phyloP scores from a whole-genome alignment of 164 flowering plant genomes.

The Tinospora cordifolia region DNA sequence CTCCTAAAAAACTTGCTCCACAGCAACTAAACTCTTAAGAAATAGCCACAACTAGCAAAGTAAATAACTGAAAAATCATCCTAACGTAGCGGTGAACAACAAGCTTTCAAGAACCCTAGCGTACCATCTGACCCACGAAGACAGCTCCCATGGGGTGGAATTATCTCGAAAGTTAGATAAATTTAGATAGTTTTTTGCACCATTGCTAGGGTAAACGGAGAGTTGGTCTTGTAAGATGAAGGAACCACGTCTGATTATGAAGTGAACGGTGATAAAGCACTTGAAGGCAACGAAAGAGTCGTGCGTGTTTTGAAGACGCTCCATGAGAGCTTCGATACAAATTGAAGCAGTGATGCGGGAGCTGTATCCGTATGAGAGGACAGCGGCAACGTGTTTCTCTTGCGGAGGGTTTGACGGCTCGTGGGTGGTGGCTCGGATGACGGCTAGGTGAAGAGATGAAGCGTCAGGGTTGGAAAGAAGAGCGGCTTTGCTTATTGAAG shows the following conservation, averaged over 20 bases:
- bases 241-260: slow-evolving; percentile 41
- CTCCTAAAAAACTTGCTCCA: no score
- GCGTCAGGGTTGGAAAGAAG: slow-evolving; percentile 31
- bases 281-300: slow-evolving; percentile 55
- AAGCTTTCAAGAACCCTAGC: slow-evolving; percentile 45
- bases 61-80: no score
- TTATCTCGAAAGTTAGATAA: slow-evolving; percentile 50
- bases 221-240: slow-evolving; percentile 64
- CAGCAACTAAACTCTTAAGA: no score
- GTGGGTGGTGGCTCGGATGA: slow-evolving; percentile 75
- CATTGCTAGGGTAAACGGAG: slow-evolving; percentile 48
- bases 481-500: slow-evolving; percentile 59
- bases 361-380: slow-evolving; percentile 44
- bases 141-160: slow-evolving; percentile 35
- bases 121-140: slow-evolving; percentile 66
- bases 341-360: slow-evolving; percentile 49
- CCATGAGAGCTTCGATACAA: slow-evolving; percentile 44
- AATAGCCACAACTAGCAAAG: no score
- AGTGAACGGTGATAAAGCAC: slow-evolving; percentile 47
- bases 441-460: slow-evolving; percentile 31
- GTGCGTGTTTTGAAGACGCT: slow-evolving; percentile 52
- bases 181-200: slow-evolving; percentile 63
- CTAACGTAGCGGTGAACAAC: no score
- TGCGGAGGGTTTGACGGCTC: slow-evolving; percentile 28
- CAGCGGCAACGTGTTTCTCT: slow-evolving; percentile 33